Conservation (phyloP, 1,284 basidiomycete genomes). For the Leccinum pachyderme region DNA sequence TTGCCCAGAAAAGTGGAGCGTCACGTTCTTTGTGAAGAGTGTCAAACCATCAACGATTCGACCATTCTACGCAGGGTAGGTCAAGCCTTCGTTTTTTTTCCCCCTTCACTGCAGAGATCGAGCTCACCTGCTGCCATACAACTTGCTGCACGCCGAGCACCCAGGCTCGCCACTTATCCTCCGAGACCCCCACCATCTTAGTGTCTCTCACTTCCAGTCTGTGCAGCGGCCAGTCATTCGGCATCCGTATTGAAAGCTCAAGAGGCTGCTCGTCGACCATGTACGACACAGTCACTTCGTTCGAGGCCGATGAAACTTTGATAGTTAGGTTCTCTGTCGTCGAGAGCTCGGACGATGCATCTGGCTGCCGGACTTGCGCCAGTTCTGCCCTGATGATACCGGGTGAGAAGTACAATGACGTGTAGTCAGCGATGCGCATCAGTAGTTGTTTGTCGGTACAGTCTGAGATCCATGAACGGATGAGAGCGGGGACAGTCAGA, state of each 20-base stretch:
- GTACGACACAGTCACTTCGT: constrained; percentile 81
- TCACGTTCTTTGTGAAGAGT: constrained; percentile 93
- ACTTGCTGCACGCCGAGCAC: constrained; percentile 91
- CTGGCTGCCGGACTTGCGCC: constrained; percentile 68
- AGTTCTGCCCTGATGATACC: constrained; percentile 86
- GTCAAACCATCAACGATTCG: constrained; percentile 89
- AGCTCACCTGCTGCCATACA: constrained; percentile 78
- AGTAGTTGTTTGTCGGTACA: constrained; percentile 90
- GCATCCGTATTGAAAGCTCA: constrained; percentile 88
- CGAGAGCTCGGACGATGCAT: constrained; percentile 60
- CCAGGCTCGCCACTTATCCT: constrained; percentile 93
- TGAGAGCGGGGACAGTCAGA: constrained; percentile 76
- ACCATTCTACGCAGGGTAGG: constrained; percentile 63
- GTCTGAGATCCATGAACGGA: constrained; percentile 83
- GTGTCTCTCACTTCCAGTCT: constrained; percentile 87
- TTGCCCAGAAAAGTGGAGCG: constrained; percentile 89
- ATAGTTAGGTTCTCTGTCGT: constrained; percentile 79
- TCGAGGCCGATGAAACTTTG: constrained; percentile 67
- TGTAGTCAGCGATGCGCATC: constrained; percentile 74
- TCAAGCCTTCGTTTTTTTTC: background rate
- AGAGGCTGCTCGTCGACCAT: constrained; percentile 93
- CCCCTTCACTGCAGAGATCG: constrained; percentile 12
- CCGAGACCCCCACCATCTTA: constrained; percentile 84
- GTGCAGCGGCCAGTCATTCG: constrained; percentile 88
- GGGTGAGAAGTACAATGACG: constrained; percentile 87